phyloP scores from a whole-genome alignment of 805 yeast species.

The Suhomyces sp. region DNA sequence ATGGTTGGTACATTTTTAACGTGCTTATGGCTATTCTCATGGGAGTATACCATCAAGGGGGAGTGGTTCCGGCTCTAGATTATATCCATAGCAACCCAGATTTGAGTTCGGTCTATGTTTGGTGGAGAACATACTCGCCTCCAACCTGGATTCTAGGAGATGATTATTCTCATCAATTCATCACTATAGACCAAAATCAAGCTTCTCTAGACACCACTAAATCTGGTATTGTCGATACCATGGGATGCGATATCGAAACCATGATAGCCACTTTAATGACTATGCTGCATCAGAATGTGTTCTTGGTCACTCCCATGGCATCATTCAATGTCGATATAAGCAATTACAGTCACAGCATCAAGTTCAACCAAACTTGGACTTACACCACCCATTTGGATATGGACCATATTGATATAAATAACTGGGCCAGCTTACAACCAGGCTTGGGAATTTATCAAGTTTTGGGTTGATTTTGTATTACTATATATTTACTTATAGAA shows the following conservation, averaged over 20 bases:
- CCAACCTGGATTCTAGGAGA: constrained; percentile 76
- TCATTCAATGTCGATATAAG: constrained; percentile 20
- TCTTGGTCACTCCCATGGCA: constrained; percentile 41
- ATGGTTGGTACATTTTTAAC: constrained; percentile 66
- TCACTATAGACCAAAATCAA: constrained; percentile 13
- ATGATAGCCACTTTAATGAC: constrained; percentile 19
- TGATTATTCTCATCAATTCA: constrained; percentile 11
- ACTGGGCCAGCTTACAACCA: constrained; percentile 50
- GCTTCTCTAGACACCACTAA: constrained; percentile 5
- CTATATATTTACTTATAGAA: constrained; percentile 74
- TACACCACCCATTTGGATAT: constrained; percentile 58
- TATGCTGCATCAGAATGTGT: constrained; percentile 11
- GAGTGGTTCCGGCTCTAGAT: constrained; percentile 67
- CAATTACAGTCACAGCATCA: constrained; percentile 11
- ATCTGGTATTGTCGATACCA: constrained; percentile 40
- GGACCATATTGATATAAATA: constrained; percentile 65
- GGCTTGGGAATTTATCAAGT: constrained; percentile 61
- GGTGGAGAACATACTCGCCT: constrained; percentile 96
- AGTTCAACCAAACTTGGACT: constrained; percentile 22
- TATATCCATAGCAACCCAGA: constrained; percentile 22
- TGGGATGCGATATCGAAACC: constrained; percentile 40
- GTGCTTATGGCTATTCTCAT: constrained; percentile 54
- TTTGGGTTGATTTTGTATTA: constrained; percentile 6
- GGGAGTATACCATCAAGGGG: constrained; percentile 90
- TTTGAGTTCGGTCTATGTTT: constrained; percentile 47